Evolutionary conservation across 1,284 basidiomycete genomes (phyloP).

Genomic region (Austroboletus olivaceoglutinosus): DNA sequence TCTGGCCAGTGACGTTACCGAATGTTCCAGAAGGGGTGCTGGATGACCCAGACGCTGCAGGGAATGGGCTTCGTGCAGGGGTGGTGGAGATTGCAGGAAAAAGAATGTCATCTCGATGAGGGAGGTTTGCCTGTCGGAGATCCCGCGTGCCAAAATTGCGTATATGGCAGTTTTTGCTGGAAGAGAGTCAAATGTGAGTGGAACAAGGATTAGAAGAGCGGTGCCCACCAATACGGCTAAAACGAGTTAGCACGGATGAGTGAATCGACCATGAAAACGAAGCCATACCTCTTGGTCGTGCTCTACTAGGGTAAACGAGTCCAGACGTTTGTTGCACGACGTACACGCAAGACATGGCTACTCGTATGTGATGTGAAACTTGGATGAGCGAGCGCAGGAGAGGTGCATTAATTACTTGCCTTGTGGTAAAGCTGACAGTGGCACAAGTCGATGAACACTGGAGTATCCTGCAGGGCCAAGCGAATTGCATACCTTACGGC

Average conservation of each 20-base stretch:
- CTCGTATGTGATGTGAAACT: not conserved
- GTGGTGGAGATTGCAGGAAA: conserved; percentile 21
- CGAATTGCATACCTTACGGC: conserved; percentile 60
- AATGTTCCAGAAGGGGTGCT: conserved; percentile 12
- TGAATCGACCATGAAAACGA: conserved; percentile 3
- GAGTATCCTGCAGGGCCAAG: conserved; percentile 7
- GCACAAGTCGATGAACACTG: conserved; percentile 4
- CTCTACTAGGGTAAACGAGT: conserved; percentile 69
- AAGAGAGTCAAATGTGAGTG: conserved; percentile 9
- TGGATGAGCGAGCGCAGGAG: conserved; percentile 5
- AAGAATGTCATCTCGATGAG: conserved; percentile 41
- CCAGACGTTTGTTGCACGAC: conserved; percentile 68
- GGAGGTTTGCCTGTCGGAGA: conserved; percentile 71
- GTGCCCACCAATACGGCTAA: conserved; percentile 33
- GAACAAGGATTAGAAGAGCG: not conserved
- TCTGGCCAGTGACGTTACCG: conserved; percentile 13
- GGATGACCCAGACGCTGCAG: conserved; percentile 20
- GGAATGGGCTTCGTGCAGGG: conserved; percentile 18
- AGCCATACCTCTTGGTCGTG: conserved; percentile 69
- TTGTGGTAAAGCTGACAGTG: conserved; percentile 69
- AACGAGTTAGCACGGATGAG: conserved; percentile 7
- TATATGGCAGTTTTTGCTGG: conserved; percentile 70
- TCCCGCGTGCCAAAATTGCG: conserved; percentile 71
- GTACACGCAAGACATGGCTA: conserved; percentile 70
- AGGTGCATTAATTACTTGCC: conserved; percentile 36